A percentile compares a stretch with the other conserved stretches of the same genome.
Evolutionary conservation across 495 filamentous ascomycete genomes (phyloP).

Genomic region (Clohesyomyces aquaticus): DNA sequence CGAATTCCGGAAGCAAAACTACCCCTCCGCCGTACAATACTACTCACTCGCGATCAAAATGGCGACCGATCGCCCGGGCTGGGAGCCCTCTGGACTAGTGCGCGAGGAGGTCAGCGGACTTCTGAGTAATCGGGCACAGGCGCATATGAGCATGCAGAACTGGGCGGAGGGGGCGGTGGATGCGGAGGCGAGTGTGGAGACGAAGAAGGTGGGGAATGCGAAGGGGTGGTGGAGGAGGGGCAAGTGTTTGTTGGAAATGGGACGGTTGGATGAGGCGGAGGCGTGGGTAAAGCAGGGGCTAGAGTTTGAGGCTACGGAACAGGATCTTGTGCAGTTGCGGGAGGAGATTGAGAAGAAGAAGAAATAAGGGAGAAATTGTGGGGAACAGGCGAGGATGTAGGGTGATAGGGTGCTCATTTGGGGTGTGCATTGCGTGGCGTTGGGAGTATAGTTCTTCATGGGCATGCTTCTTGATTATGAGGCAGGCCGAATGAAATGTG

Average conservation of each 20-base stretch:
- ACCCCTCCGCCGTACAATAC: slow-evolving; percentile 74
- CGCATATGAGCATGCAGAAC: slow-evolving; percentile 73
- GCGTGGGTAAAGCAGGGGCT: slow-evolving; percentile 72
- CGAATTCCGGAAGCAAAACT: slow-evolving; percentile 73
- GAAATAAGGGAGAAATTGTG: slow-evolving; percentile 5
- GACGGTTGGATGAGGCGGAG: slow-evolving; percentile 77
- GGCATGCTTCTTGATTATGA: neutral
- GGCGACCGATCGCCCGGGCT: slow-evolving; percentile 77
- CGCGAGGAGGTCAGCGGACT: slow-evolving; percentile 79
- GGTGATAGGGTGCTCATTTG: neutral
- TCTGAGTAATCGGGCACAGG: slow-evolving; percentile 88
- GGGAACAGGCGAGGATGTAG: neutral
- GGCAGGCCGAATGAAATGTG: too few species aligned
- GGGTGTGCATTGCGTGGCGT: slow-evolving; percentile 29
- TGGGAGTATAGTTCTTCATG: neutral
- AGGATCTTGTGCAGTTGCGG: slow-evolving; percentile 68
- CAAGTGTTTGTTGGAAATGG: slow-evolving; percentile 87
- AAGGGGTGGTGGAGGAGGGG: slow-evolving; percentile 93
- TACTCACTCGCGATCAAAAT: slow-evolving; percentile 86
- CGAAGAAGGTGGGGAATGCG: slow-evolving; percentile 80
- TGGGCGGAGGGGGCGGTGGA: slow-evolving; percentile 86
- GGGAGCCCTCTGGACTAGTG: slow-evolving; percentile 82
- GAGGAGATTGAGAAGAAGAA: slow-evolving; percentile 64
- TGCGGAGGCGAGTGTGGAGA: slow-evolving; percentile 86
- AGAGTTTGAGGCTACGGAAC: slow-evolving; percentile 80